Conservation (phyloP, 1,284 basidiomycete genomes). For the Heterobasidion occidentale region DNA sequence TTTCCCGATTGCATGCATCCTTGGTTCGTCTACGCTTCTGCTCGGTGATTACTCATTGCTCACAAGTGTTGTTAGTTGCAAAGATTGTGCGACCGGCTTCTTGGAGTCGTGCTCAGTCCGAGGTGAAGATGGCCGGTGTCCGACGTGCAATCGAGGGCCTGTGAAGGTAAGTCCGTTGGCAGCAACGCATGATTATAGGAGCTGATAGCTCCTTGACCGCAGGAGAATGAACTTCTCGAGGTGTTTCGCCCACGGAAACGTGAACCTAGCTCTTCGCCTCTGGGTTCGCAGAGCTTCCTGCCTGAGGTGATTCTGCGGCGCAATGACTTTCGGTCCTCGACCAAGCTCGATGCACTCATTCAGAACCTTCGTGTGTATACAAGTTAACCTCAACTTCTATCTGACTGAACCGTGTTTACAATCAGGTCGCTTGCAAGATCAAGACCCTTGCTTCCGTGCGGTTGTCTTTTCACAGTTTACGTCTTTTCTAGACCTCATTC, state of each 20-base stretch:
- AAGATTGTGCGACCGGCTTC: conserved; percentile 72
- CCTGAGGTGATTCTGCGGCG: conserved; percentile 53
- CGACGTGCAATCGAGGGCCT: conserved; percentile 62
- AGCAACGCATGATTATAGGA: background rate
- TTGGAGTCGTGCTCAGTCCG: conserved; percentile 58
- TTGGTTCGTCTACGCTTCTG: conserved; percentile 38
- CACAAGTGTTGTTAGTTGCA: conserved; percentile 48
- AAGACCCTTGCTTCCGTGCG: conserved; percentile 76
- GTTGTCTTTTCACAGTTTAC: conserved; percentile 89
- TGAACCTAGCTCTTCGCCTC: conserved; percentile 17
- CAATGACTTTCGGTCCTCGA: conserved; percentile 83
- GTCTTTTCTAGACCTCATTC: conserved; percentile 78
- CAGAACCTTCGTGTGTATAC: conserved; percentile 50
- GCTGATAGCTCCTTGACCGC: background rate
- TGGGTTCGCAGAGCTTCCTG: conserved; percentile 30
- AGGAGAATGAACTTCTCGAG: conserved; percentile 61
- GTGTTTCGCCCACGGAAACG: conserved; percentile 35
- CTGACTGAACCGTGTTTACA: background rate
- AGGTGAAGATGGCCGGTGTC: conserved; percentile 63
- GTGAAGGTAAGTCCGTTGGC: conserved; percentile 36
- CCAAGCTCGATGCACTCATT: conserved; percentile 75
- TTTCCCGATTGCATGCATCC: conserved; percentile 74
- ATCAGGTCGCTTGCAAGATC: conserved; percentile 50
- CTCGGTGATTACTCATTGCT: background rate
- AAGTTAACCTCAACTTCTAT: background rate